Evolutionary conservation across 106 monocot species (phyloP).

Genomic region (Phalaenopsis equestris): DNA sequence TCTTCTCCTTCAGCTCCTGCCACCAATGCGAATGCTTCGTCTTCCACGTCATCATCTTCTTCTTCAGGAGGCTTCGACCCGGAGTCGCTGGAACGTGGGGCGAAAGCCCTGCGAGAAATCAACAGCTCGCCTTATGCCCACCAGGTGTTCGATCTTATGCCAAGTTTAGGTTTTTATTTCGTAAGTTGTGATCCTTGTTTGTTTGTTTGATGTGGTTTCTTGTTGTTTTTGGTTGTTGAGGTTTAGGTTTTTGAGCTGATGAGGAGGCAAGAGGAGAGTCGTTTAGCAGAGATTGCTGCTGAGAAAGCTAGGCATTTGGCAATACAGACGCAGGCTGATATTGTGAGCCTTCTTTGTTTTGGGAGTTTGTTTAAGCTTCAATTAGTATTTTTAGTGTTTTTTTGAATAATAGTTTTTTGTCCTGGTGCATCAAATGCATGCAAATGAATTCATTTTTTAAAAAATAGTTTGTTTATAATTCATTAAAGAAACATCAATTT

Average conservation of each 20-base stretch:
- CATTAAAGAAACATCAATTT: not conserved
- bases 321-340: constrained; percentile 32
- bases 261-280: constrained; percentile 82
- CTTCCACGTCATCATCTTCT: not conserved
- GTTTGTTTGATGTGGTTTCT: not conserved
- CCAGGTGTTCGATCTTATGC: constrained; percentile 38
- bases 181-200: not conserved
- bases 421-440: not conserved
- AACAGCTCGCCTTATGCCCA: constrained; percentile 63
- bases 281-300: constrained; percentile 52
- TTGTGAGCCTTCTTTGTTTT: constrained; percentile 34
- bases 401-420: not conserved
- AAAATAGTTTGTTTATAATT: not conserved
- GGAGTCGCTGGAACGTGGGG: constrained; percentile 71
- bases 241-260: constrained; percentile 80
- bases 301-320: constrained; percentile 62
- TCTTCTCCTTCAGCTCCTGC: not conserved
- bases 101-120: constrained; percentile 73
- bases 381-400: not conserved
- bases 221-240: not conserved
- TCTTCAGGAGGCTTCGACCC: constrained; percentile 64
- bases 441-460: not conserved
- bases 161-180: not conserved
- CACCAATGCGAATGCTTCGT: not conserved
- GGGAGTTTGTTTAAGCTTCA: too few relatives aligned